These are phyloP conservation scores for Lactifluus echinatus DNA, from an alignment of 768 basidiomycete genomes.

Conservation along the genomic window DNA sequence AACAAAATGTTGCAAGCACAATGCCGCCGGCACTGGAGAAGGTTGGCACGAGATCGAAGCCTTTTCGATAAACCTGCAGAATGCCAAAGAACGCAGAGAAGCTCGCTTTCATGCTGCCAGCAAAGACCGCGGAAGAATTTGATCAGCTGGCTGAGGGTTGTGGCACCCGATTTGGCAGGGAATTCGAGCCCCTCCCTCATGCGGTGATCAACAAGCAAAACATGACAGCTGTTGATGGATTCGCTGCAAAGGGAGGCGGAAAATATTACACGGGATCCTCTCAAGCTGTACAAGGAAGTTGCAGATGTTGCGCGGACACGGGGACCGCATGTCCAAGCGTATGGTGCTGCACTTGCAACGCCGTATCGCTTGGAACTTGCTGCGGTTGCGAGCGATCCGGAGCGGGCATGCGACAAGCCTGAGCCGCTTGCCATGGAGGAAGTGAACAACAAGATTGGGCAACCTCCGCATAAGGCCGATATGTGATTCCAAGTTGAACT, in stretches of 20 bases:
- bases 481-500: constrained; percentile 29
- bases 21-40: no score
- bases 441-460: constrained; percentile 28
- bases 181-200: no score
- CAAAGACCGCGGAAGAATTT: not conserved
- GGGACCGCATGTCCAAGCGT: constrained; percentile 29
- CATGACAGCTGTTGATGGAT: constrained; percentile 20
- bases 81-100: constrained; percentile 17
- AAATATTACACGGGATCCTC: constrained; percentile 18
- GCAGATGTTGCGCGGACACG: constrained; percentile 23
- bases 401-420: constrained; percentile 20
- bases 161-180: no score
- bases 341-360: constrained; percentile 28
- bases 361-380: constrained; percentile 27
- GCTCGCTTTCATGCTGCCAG: no score
- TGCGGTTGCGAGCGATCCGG: constrained; percentile 19
- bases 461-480: constrained; percentile 30
- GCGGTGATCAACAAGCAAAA: not conserved
- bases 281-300: constrained; percentile 24
- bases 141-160: not conserved
- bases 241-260: constrained; percentile 19
- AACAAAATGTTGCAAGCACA: constrained; percentile 28
- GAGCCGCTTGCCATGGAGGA: constrained; percentile 24
- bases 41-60: constrained; percentile 9
- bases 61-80: constrained; percentile 6